phyloP scores from a whole-genome alignment of 352 stramenopile genomes.

The Globisporangium mamillatum region DNA sequence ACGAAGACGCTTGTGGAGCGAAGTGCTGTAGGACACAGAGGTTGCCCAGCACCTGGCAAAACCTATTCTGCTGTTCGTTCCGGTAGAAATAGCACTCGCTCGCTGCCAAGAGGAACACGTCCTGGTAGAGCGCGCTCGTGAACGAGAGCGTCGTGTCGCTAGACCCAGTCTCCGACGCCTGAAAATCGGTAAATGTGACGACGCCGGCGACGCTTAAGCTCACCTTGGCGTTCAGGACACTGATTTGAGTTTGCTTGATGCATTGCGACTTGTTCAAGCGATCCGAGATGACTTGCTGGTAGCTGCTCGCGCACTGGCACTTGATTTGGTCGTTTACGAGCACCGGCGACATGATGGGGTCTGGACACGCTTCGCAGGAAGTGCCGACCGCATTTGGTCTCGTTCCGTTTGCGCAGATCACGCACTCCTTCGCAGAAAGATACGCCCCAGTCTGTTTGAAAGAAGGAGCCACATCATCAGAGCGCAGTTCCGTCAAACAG shows the following conservation, averaged over 20 bases:
- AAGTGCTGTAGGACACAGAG: constrained; percentile 94
- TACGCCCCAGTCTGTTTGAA: constrained; percentile 39
- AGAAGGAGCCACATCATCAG: neutral
- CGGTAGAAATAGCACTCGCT: constrained; percentile 89
- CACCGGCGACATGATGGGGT: constrained; percentile 73
- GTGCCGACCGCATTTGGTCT: constrained; percentile 32
- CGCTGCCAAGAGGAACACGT: constrained; percentile 71
- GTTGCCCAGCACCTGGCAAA: constrained; percentile 90
- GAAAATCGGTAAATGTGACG: constrained; percentile 45
- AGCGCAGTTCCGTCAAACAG: neutral
- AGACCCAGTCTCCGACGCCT: constrained; percentile 28
- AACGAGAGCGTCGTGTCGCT: constrained; percentile 30
- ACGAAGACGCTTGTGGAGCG: constrained; percentile 51
- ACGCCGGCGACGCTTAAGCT: constrained; percentile 28
- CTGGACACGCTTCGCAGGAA: constrained; percentile 65
- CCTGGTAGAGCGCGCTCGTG: constrained; percentile 67
- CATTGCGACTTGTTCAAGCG: constrained; percentile 36
- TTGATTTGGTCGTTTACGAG: constrained; percentile 14
- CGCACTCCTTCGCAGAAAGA: constrained; percentile 63
- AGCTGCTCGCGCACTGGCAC: constrained; percentile 68
- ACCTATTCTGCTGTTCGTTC: constrained; percentile 50
- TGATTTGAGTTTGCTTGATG: constrained; percentile 39
- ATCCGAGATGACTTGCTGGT: constrained; percentile 48
- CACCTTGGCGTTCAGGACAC: constrained; percentile 53
- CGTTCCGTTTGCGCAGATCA: constrained; percentile 42